Evolutionary conservation across 2,329 filamentous ascomycete species (phyloP), one percentile per base, ranked within the genome.

Genomic region (Fusarium albidum): DNA sequence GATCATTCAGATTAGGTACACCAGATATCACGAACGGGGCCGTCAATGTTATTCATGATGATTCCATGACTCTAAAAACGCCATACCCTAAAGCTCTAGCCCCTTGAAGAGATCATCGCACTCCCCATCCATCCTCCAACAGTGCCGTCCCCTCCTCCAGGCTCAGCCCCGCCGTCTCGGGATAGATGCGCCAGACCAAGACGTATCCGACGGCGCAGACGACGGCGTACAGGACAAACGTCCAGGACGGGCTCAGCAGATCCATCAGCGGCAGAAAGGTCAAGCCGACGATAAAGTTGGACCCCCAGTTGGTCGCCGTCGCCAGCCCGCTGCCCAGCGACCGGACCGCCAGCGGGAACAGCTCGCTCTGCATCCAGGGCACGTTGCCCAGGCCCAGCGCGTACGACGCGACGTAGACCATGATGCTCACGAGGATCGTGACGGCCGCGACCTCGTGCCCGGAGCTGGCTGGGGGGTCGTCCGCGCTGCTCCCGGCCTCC

Each of bases 351-450:
- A 93, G 79, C 1, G 92, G 90, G 69, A 97, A 97, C 27, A 96
- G 82, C 75, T 98, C 94, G 64, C 88, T 91, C 75, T 96, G 93
- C 81, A 96, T 94, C 94, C 94, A 98, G 1, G 94, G 93, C 3
- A 98, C 92, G 65, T 92, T 96, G 9, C 94, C 94, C 3, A 98
- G 81, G 3, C 94, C 94, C 2, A 93, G 79, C 1, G 94, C 94
- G 69, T 96, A 98, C 1, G 88, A 82, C 9, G 91, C 89, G 3
- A 96, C 92, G 72, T 96, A 97, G 8, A 92, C 64, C 72, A 92
- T 88, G 71, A 97, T 88, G 59, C 89, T 89, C 33, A 84, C 58
- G 3, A 97, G 82, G 35, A 97, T 88, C 14, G 87, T 69, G 25
- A 78, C 52, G 4, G 83, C 79, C 1, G 81, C 77, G n/a, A 57